A percentile compares a stretch with the other conserved stretches of the same genome.
Evolutionary conservation across 139 green algal species (phyloP).

Genomic region (Ettlia oleoabundans): DNA sequence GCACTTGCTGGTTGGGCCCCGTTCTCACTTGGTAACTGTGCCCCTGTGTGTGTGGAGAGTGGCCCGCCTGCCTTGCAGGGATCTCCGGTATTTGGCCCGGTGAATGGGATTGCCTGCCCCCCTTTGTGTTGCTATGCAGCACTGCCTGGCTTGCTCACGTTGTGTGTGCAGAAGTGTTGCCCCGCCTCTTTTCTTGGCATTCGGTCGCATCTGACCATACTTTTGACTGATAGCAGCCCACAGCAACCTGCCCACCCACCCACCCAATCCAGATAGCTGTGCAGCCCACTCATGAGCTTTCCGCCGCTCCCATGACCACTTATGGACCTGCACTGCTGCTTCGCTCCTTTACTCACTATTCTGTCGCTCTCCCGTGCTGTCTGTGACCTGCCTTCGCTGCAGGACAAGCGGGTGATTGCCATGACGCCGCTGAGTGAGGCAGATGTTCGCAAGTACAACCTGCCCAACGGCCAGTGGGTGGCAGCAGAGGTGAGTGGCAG

Average conservation of each 20-base stretch:
- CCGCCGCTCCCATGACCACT: not conserved
- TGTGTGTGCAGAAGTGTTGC: too few species aligned
- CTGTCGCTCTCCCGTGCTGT: not conserved
- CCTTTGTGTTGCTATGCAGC: not conserved
- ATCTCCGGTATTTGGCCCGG: not conserved
- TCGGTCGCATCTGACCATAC: too few species aligned
- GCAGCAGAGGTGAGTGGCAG: not conserved
- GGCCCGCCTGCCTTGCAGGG: not conserved
- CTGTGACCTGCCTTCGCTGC: not conserved
- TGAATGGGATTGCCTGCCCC: not conserved
- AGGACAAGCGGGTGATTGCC: conserved; percentile 41
- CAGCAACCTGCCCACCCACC: too few species aligned
- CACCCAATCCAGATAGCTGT: too few species aligned
- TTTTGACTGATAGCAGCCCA: too few species aligned
- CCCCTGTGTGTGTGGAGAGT: too few species aligned
- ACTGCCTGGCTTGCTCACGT: not conserved
- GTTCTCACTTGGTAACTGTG: too few species aligned
- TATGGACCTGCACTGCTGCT: too few species aligned
- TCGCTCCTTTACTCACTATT: not conserved
- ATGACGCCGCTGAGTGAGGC: conserved; percentile 36
- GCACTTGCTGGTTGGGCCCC: too few species aligned
- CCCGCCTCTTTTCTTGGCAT: too few species aligned
- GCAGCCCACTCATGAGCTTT: too few species aligned
- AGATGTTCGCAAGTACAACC: conserved; percentile 43
- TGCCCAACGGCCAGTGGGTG: conserved; percentile 33